A percentile compares a stretch with the other conserved stretches of the same genome.
These are phyloP conservation scores for Hymenoscyphus scutula DNA, from an alignment of 2,329 filamentous ascomycete species.

Conservation along the genomic window DNA sequence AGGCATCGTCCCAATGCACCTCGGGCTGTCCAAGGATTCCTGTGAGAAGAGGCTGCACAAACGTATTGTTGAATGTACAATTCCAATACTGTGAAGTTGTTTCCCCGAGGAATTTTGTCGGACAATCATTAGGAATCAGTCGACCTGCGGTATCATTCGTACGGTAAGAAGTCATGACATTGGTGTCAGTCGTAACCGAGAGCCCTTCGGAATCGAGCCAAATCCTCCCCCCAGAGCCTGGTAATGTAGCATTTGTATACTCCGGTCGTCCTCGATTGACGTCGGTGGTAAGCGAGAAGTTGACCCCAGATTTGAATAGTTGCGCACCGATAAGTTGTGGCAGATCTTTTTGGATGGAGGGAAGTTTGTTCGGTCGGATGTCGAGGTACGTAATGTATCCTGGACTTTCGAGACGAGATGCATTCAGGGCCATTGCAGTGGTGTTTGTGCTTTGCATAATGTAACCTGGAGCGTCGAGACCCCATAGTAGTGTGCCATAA, in stretches of 20 bases:
- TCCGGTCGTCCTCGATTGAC: constrained; percentile 5
- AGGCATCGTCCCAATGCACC: constrained; percentile 8
- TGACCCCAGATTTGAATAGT: constrained; percentile 8
- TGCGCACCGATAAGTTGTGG: constrained; percentile 8
- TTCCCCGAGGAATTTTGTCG: not conserved
- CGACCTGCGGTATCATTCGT: not conserved
- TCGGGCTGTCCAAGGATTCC: not conserved
- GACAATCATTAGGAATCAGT: not conserved
- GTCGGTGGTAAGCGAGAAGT: constrained; percentile 8
- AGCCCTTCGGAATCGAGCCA: constrained; percentile 10
- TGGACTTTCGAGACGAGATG: constrained; percentile 8
- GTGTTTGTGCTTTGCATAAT: constrained; percentile 4
- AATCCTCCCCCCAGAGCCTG: not conserved
- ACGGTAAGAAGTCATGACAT: not conserved
- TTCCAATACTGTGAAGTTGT: not conserved
- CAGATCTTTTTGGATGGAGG: not conserved
- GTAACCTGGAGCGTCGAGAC: constrained; percentile 10
- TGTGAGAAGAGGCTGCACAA: constrained; percentile 3
- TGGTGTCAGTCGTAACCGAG: constrained; percentile 4
- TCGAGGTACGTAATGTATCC: constrained; percentile 7
- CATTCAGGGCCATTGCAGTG: not conserved
- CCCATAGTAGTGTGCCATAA: constrained; percentile 12
- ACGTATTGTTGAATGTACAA: constrained; percentile 10
- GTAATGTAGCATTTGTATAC: not conserved
- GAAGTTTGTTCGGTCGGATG: constrained; percentile 3